Percentiles rank a stretch among this genome's conserved stretches.
phyloP scores from a whole-genome alignment of 495 filamentous ascomycete species.

The Aspergillus heteromorphus region DNA sequence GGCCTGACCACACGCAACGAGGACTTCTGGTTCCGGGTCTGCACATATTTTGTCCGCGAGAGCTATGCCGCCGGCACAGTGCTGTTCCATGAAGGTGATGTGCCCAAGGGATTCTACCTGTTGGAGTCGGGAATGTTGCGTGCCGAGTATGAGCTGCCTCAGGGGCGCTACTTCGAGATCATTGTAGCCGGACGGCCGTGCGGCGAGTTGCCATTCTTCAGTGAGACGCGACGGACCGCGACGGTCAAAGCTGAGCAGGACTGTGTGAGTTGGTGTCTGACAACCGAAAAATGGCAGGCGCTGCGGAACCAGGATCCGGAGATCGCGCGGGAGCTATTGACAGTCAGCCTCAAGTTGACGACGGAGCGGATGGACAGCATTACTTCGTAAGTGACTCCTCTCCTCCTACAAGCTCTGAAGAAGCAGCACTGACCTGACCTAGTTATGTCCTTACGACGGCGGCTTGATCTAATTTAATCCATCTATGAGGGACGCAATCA shows the following conservation, averaged over 20 bases:
- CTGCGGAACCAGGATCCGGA: conserved; percentile 65
- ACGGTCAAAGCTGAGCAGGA: conserved; percentile 79
- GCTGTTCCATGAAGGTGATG: conserved; percentile 68
- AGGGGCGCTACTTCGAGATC: conserved; percentile 82
- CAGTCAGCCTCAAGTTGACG: conserved; percentile 78
- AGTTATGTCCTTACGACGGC: conserved; percentile 36
- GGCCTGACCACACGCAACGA: conserved; percentile 71
- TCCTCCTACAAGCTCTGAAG: not conserved
- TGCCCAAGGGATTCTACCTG: conserved; percentile 79
- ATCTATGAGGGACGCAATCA: not conserved
- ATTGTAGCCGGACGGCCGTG: conserved; percentile 94
- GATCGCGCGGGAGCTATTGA: conserved; percentile 77
- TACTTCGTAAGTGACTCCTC: conserved; percentile 54
- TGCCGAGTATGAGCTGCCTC: conserved; percentile 82
- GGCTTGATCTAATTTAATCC: conserved; percentile 22
- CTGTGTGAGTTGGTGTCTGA: conserved; percentile 77
- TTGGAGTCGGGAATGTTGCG: conserved; percentile 83
- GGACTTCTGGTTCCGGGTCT: conserved; percentile 87
- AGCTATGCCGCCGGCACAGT: conserved; percentile 62
- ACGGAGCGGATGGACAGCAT: conserved; percentile 88
- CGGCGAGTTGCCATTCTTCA: conserved; percentile 94
- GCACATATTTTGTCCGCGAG: conserved; percentile 63
- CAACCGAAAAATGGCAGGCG: conserved; percentile 59
- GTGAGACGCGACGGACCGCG: conserved; percentile 77
- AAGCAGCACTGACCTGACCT: not conserved